Evolutionary conservation across 2,329 filamentous ascomycete genomes (phyloP).

Genomic region (Dryadomyces sulphureus): DNA sequence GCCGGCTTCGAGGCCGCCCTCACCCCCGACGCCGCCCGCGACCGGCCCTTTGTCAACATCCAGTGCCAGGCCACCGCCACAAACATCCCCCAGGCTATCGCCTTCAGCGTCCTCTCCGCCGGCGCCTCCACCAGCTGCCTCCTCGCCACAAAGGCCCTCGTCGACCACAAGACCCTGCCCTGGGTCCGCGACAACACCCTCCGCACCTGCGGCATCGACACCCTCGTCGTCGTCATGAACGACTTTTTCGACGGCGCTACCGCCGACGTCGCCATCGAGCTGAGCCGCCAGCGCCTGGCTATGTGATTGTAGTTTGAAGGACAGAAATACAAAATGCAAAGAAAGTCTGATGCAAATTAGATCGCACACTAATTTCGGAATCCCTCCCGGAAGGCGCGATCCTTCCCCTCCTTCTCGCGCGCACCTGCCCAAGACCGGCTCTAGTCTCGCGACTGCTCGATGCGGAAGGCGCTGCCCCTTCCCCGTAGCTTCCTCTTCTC

Average conservation of each 20-base stretch:
- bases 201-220: conserved; percentile 20
- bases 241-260: conserved; percentile 36
- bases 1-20: conserved; percentile 20
- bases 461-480: no score
- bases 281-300: conserved; percentile 22
- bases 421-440: no score
- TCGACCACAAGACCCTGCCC: conserved; percentile 31
- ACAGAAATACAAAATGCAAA: no score
- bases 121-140: conserved; percentile 28
- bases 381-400: no score
- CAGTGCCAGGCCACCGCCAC: conserved; percentile 38
- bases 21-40: conserved; percentile 16
- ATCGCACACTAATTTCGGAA: no score
- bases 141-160: conserved; percentile 31
- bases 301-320: background rate
- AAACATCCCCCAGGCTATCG: conserved; percentile 30
- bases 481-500: no score
- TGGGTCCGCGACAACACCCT: conserved; percentile 27
- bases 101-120: conserved; percentile 27
- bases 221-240: conserved; percentile 31
- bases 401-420: no score
- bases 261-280: conserved; percentile 26
- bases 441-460: no score
- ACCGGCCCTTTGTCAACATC: conserved; percentile 23
- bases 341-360: no score